These are phyloP conservation scores for Gnaphalium uliginosum DNA, from an alignment of 129 eudicot species.

Conservation along the genomic window DNA sequence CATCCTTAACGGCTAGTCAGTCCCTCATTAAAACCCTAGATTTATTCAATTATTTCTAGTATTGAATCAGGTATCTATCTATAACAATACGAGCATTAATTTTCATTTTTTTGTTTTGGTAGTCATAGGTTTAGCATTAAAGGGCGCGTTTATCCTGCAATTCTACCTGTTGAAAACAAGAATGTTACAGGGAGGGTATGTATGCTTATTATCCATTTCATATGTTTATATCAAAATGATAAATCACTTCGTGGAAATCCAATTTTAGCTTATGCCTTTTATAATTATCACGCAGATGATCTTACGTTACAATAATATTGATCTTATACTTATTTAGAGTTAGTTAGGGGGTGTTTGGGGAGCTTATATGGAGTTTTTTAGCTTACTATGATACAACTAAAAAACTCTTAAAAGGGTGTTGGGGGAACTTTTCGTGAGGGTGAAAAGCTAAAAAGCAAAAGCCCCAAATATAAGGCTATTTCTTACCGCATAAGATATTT, in stretches of 20 bases:
- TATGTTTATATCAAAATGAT: not conserved
- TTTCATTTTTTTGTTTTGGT: not conserved
- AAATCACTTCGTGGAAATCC: no score
- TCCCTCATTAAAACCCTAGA: conserved; percentile 17
- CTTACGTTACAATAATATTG: no score
- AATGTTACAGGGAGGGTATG: conserved; percentile 76
- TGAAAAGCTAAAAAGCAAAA: no score
- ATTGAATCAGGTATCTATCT: not conserved
- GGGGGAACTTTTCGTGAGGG: no score
- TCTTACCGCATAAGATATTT: no score
- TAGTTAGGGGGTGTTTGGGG: no score
- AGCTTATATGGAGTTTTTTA: no score
- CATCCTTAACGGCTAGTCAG: conserved; percentile 61
- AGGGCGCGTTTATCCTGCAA: conserved; percentile 89
- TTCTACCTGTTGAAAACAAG: conserved; percentile 67
- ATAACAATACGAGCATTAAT: not conserved
- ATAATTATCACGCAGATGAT: not conserved
- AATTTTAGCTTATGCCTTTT: not conserved
- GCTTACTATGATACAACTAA: no score
- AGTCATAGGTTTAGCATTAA: conserved; percentile 92
- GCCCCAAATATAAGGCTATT: no score
- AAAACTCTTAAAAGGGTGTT: no score
- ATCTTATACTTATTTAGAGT: no score
- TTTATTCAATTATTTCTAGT: not conserved
- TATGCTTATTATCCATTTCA: conserved; percentile 35